Base-by-base conservation (phyloP, 2,329 filamentous ascomycete species). In the Ophiostoma ulmi region DNA sequence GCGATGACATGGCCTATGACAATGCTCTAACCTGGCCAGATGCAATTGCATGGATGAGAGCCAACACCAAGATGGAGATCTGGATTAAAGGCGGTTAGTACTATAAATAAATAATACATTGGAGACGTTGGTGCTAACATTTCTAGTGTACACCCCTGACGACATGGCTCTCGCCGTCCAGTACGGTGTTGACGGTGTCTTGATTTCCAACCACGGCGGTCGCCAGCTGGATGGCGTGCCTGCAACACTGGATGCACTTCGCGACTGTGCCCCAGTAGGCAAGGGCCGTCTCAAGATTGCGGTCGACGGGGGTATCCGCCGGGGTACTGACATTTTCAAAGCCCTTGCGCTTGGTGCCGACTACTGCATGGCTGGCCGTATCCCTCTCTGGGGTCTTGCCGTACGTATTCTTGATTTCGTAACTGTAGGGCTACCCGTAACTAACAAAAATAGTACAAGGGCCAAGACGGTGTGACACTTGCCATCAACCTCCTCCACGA, bases 281-380 rank as follows among this genome's bases (percentile, higher is more conserved):
- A 79, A 83, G 14, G 81, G 81, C 0, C 79, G 77, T 69, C 80
- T 84, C 13, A 77, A 77, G 0, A 78, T 84, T 22, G 80, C 81
- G 44, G 74, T 85, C 17, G 84, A 86, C 70, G 82, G 84, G 7
- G 83, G 84, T 1, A 81, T 86, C 41, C 74, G 83, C 17, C 78
- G 81, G 52, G 84, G 83, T 0, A 82, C 80, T 3, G 84, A 86
- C 73, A 80, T 86, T n/a, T 85, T 86, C 79, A 85, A 85, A 72
- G 84, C 83, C 2, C 73, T 86, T 2, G 83, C 83, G 0, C 76
- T 86, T 4, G 84, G 84, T 2, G 84, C 84, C 0, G 79, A 84
- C 69, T 81, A 80, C 71, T 80, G 80, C 63, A 84, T 82, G 77
- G 77, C 84, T 8, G 83, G 84, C 0, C 74, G 84, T 22, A 80